A percentile compares a stretch with the other conserved stretches of the same genome.
Conservation (phyloP, 805 yeast genomes). For the Zygoascus bituminiphila region DNA sequence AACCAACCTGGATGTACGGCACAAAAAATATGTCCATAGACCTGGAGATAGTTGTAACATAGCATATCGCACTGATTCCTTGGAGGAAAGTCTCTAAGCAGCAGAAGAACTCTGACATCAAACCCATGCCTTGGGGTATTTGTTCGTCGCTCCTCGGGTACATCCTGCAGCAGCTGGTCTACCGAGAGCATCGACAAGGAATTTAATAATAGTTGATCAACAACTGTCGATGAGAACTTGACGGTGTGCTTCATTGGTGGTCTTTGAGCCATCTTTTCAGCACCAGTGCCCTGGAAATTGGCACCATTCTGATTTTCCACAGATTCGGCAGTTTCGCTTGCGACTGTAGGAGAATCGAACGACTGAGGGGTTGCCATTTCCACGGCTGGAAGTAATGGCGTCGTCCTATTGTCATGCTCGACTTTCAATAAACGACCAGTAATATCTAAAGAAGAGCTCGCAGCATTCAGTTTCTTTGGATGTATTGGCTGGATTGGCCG, state of each 20-base stretch:
- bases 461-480: background rate
- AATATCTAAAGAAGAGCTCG: background rate
- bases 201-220: constrained; percentile 2
- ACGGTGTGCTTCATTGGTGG: background rate
- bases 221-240: constrained; percentile 8
- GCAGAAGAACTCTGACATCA: background rate
- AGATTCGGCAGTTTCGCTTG: no score
- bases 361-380: background rate
- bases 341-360: background rate
- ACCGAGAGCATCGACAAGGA: constrained; percentile 2
- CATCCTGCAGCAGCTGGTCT: background rate
- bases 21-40: constrained; percentile 5
- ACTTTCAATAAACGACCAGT: background rate
- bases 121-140: background rate
- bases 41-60: background rate
- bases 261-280: background rate
- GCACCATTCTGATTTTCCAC: background rate
- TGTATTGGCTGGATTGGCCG: background rate
- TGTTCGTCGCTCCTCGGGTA: background rate
- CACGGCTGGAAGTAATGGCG: background rate
- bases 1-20: constrained; percentile 8
- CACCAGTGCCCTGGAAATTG: background rate
- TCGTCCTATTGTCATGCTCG: background rate
- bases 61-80: constrained; percentile 5
- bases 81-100: constrained; percentile 5